Base-by-base conservation (phyloP, 352 stramenopile species). In the Globisporangium sylvaticum region DNA sequence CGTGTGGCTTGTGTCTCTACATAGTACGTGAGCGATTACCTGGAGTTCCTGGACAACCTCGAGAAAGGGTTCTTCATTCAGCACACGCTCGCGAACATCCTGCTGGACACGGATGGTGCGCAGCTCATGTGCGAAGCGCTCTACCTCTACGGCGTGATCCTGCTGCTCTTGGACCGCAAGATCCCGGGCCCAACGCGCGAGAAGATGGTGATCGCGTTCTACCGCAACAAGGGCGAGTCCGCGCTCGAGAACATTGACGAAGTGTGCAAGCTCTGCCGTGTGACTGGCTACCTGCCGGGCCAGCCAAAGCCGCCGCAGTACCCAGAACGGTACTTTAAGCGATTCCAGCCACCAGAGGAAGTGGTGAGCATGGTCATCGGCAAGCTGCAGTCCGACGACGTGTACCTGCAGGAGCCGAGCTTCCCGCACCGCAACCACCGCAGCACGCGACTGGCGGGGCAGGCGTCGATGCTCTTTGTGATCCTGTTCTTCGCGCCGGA, bases 381-480 rank as follows among this genome's bases (percentile, higher is more conserved):
- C 61, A 95, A 95, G 65, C 75, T 98, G 12, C 89, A 98, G 67
- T 97, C 90, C 18, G 95, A 98, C 67, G 96, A 98, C 73, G 80
- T 98, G 27, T 98, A 98, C 70, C 63, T 96, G 0, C 88, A 97
- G 73, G 86, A 96, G 48, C 82, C 88, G 1, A 89, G 91, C 56
- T 98, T 98, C 64, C 95, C 95, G 8, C 88, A 96, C 64, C 92
- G 96, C 32, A 96, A 94, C 34, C 92, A 98, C 69, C 87, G 95
- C 9, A 97, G 89, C 42, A 97, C 89, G 22, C 86, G 93, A 29
- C 80, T 98, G 9, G 89, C 92, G 24, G 76, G 68, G 3, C 96
- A 98, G 66, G 94, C 95, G 24, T 97, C 88, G 20, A 97, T 98
- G 89, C 79, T 98, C 2, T 98, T 98, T 72, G 94, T 98, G 25